Conservation (phyloP, 768 basidiomycete species). For the Phylloporus arenicola region DNA sequence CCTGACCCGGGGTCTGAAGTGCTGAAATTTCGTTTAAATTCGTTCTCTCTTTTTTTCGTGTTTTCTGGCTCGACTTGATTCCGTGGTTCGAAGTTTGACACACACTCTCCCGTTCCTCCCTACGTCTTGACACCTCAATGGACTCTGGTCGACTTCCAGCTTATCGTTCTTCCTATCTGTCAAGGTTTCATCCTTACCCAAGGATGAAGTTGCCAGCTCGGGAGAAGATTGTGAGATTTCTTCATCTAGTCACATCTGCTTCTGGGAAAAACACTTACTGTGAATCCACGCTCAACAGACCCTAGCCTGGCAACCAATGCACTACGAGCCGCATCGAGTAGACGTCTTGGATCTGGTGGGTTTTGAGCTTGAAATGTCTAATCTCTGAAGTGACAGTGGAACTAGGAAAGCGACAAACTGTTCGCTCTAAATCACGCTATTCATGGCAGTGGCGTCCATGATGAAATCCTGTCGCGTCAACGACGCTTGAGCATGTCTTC, state of each 20-base stretch:
- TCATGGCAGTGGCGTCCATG: background rate
- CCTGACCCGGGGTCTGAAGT: conserved; percentile 23
- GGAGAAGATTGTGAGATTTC: conserved; percentile 24
- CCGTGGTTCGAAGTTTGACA: background rate
- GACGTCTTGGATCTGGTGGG: background rate
- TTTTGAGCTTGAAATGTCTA: background rate
- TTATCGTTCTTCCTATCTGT: conserved; percentile 27
- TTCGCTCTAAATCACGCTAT: conserved; percentile 3
- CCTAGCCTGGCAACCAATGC: background rate
- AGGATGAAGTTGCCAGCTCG: conserved; percentile 11
- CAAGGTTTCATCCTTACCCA: conserved; percentile 10
- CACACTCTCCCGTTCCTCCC: background rate
- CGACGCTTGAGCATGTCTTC: conserved; percentile 16
- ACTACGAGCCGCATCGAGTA: background rate
- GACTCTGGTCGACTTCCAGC: conserved; percentile 14
- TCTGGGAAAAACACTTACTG: conserved; percentile 9
- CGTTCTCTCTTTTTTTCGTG: background rate
- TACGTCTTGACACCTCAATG: conserved; percentile 7
- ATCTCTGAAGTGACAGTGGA: background rate
- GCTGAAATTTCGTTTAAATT: conserved; percentile 3
- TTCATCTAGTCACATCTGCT: background rate
- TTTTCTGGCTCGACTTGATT: conserved; percentile 2
- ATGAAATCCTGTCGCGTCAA: conserved; percentile 2
- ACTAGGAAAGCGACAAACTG: conserved; percentile 8
- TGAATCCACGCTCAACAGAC: conserved; percentile 8